Base-by-base conservation (phyloP, 1,139 yeast species). In the Yamadazyma dendronema region DNA sequence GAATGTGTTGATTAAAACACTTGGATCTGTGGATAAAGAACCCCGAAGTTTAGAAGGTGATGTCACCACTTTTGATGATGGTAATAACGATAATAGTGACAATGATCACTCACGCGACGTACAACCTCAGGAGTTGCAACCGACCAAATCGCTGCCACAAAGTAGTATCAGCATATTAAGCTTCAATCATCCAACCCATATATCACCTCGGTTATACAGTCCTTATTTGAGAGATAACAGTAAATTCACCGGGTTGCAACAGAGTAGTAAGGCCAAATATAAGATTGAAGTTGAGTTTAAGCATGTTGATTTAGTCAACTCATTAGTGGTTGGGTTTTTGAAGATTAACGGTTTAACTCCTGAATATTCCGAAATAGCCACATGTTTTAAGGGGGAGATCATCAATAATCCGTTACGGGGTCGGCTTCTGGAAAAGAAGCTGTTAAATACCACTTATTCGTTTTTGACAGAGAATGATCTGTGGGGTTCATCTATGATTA, bases 331-430 rank as follows among this genome's bases (percentile, higher is more conserved):
- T 24, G 97, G 97, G 4, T 84, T 82, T 49, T 66, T 90, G 35
- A 82, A 83, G 42, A 90, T 90, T 40, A 74, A 81, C 41, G 95
- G 95, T 3, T 68, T 90, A 35, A 87, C 96, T 0, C 81, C 77
- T 40, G 73, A 79, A 33, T 79, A 84, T 47, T 90, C 95, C 1
- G 81, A 82, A 46, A 81, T 90, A 44, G 79, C 87, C 11, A 90
- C 97, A 0, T 89, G 83, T 54, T 90, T 90, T 63, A 87, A 81
- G 50, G 94, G 90, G 4, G 96, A 86, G 54, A 84, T 89, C 45
- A 79, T 89, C 30, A 84, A 88, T 46, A 45, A 81, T 72, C 59
- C 78, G 3, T 30, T 40, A 11, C 37, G 36, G 15, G 48, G 52
- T 33, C 6, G 22, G 9, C 6, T 19, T 6, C 46, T 52, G 5